Base-by-base conservation (phyloP, 331 rosid species). In the Stylosanthes scabra region DNA sequence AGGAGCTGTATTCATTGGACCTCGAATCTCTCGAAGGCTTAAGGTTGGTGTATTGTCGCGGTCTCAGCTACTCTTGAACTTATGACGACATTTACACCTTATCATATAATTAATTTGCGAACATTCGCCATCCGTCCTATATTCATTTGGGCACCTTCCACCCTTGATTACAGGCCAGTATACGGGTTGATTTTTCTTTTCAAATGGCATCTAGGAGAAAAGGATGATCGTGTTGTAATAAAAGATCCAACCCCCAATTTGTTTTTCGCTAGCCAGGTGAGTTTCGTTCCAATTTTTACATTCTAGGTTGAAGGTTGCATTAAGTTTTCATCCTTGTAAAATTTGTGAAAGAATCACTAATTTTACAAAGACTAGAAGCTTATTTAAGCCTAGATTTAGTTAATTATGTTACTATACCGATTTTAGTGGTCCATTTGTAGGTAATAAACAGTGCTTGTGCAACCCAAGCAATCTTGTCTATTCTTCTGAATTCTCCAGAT, bases 171-270 rank as follows among this genome's bases (percentile, higher is more conserved):
- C 97, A 94, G 99, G 90, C 99, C 99, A 54, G 87, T 94, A 50
- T 89, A 89, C 76, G 99, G 97, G 63, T 91, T 94, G 93, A 86
- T 94, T 81, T 91, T 94, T 81, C 93, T 94, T 80, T 94, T 94
- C 93, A 94, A 94, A 87, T 94, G 97, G 96, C 93, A 91, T 51
- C 96, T 95, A 15, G 97, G 97, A 74, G 99, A 94, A 70, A 94
- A 86, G 85, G 99, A 94, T 69, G 93, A 91, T 1, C 97, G 96
- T 13, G 82, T 80, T 31, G 92, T 94, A 46, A 84, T 91, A 54
- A 90, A 94, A 80, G 99, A 94, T 86, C 96, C 96, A 46, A 94
- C 84, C 76, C 99, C 99, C 40, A 94, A 91, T 75, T 85, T 94
- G 82, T 94, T 89, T 82, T 94, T 94, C 69, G 99, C 97, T 5